phyloP scores from a whole-genome alignment of 1,139 yeast species.

The Scheffersomyces illinoinensis region DNA sequence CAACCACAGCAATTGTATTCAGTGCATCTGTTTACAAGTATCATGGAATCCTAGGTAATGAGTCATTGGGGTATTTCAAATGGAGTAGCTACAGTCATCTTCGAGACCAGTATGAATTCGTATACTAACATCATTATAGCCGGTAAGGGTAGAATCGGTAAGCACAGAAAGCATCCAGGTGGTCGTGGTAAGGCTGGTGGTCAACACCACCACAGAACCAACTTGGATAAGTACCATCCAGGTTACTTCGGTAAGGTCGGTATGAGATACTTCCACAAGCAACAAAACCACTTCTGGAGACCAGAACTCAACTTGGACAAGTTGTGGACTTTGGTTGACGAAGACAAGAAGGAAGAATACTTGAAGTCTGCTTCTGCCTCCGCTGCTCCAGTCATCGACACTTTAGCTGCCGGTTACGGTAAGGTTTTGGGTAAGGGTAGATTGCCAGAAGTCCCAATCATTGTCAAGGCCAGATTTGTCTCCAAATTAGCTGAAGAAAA shows the following conservation, averaged over 20 bases:
- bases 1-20: not conserved
- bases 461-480: slow-evolving; percentile 99
- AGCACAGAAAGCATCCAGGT: slow-evolving; percentile 99
- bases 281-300: slow-evolving; percentile 94
- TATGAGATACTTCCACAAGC: slow-evolving; percentile 99
- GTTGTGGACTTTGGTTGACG: slow-evolving; percentile 96
- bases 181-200: slow-evolving; percentile 99
- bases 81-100: not conserved
- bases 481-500: slow-evolving; percentile 99
- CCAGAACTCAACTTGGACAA: slow-evolving; percentile 98
- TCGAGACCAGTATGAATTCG: not conserved
- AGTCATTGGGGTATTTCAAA: not conserved
- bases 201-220: slow-evolving; percentile 99
- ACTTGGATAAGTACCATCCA: slow-evolving; percentile 99
- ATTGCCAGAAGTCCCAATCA: slow-evolving; percentile 97
- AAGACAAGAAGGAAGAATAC: slow-evolving; percentile 94
- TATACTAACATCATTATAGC: slow-evolving; percentile 56
- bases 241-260: slow-evolving; percentile 99
- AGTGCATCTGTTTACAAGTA: not conserved
- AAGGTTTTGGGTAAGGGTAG: slow-evolving; percentile 99
- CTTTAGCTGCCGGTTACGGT: slow-evolving; percentile 99
- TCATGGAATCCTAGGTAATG: too few relatives aligned
- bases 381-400: slow-evolving; percentile 98
- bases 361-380: slow-evolving; percentile 80
- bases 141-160: slow-evolving; percentile 99